Evolutionary conservation across 306 rosid species (phyloP), one percentile per base, ranked within the genome.

Genomic region (Sphenostylis stenocarpa): DNA sequence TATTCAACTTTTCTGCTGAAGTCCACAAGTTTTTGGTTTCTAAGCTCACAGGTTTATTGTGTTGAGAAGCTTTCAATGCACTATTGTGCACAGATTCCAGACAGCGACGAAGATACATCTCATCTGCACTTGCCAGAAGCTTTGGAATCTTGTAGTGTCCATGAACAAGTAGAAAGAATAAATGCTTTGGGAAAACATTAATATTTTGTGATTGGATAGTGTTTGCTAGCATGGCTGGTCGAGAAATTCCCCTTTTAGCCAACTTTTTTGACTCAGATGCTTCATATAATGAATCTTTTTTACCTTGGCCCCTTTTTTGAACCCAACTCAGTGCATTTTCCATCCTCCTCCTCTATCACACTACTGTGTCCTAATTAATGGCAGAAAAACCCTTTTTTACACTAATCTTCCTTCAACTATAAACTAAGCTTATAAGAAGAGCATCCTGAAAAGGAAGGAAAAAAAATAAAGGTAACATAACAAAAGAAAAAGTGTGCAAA

Each of bases 91-190:
- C 17, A 10, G 14, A 20, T 38, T 65, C 13, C 2, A 65, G 31
- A 10, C 51, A 65, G 28, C 51, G 51, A 17, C 70, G 70, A 21
- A 65, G 33, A 68, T 68, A 47, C 9, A 47, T 68, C 60, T 68
- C 76, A 6, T 70, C 63, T 49, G 63, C 33, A 12, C 34, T 48
- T 51, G 76, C 49, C 44, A 70, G 21, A 51, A 51, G 20, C 21
- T 70, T 70, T 70, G 63, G 76, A 70, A 70, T 51, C 63, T 20
- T 70, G 15, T 51, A 49, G 48, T 51, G 47, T 20, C 76, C 76
- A 51, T 49, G 48, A 70, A 70, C 63, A 51, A 70, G 63, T 70
- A 70, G 48, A 26, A 51, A 51, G 48, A 51, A 70, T 3, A 70
- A 70, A 31, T 55, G 31, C 63, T 70, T 33, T 70, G n/a, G 29